These are phyloP conservation scores for Stenogyne calaminthoides DNA, from an alignment of 305 asterid species.

Conservation along the genomic window DNA sequence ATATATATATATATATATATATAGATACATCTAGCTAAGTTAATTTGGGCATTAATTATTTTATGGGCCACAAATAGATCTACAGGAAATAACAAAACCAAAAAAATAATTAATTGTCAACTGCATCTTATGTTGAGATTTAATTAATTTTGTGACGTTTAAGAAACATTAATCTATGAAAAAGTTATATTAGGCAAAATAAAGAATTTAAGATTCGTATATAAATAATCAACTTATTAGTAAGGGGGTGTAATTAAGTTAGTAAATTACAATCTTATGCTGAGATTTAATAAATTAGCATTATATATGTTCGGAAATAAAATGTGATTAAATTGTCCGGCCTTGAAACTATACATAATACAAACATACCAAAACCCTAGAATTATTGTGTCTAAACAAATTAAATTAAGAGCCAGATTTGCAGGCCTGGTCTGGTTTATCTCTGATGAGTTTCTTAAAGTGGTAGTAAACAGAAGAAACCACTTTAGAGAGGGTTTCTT, in stretches of 20 bases:
- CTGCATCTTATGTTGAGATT: background rate
- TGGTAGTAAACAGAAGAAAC: conserved; percentile 31
- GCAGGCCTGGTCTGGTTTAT: conserved; percentile 31
- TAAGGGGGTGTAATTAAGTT: too few relatives aligned
- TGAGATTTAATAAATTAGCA: too few relatives aligned
- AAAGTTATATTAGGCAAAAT: background rate
- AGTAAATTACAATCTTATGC: too few relatives aligned
- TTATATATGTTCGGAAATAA: background rate
- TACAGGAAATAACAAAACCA: too few relatives aligned
- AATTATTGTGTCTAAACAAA: conserved; percentile 15
- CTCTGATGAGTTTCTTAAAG: conserved; percentile 37
- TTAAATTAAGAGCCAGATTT: conserved; percentile 26
- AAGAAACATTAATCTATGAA: background rate
- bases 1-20: background rate
- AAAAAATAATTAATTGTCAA: background rate
- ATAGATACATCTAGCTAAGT: background rate
- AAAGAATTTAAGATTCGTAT: background rate
- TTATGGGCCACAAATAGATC: background rate
- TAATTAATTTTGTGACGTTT: background rate
- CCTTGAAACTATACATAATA: background rate
- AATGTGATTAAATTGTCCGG: background rate
- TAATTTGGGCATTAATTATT: background rate
- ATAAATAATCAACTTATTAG: too few relatives aligned
- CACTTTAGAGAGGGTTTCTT: background rate
- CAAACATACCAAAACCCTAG: conserved; percentile 40